Evolutionary conservation across 73 alveolate species (phyloP), one percentile per base, ranked within the genome.

Genomic region (Paramecium sexaurelia): DNA sequence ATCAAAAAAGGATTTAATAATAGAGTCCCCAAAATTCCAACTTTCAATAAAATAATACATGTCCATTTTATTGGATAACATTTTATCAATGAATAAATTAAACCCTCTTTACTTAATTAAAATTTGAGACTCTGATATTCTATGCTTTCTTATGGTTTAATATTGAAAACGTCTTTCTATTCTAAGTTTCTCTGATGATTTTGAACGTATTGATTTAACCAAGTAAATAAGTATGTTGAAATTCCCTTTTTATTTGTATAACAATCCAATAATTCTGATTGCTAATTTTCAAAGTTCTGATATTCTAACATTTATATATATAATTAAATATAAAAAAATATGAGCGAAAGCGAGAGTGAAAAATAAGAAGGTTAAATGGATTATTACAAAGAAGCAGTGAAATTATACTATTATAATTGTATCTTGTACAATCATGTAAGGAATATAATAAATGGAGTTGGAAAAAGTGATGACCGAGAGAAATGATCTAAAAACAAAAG

Each of bases 351-450:
- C 26, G 83, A 61, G 35, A 73, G 87, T 22, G 71, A 78, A 26
- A 45, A 78, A 19, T 33, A 37, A 78, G 68, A 78, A n/a, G 20
- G 15, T 17, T 33, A 37, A 41, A 36, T 13, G 15, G 90, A 78
- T 43, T 78, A 41, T 40, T 78, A 78, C 90, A 78, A 78, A 26
- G 90, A 78, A n/a, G 68, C 90, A 20, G 90, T 78, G 17, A 78
- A 78, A 33, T 43, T 78, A 39, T 78, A 22, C 24, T 78, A 78
- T 78, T 37, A 17, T 43, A 78, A 78, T 78, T 78, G 75, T 33
- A 17, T 40, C 10, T 40, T 78, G 43, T 78, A 78, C 55, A 78
- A 78, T 26, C 90, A 78, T 22, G 87, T 73, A 73, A 33, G 29
- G 33, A 61, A 36, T 39, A 73, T 73, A 32, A 27, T 73, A 61